Conservation (phyloP, 2,329 filamentous ascomycete genomes). For the Penicillium rolfsii region DNA sequence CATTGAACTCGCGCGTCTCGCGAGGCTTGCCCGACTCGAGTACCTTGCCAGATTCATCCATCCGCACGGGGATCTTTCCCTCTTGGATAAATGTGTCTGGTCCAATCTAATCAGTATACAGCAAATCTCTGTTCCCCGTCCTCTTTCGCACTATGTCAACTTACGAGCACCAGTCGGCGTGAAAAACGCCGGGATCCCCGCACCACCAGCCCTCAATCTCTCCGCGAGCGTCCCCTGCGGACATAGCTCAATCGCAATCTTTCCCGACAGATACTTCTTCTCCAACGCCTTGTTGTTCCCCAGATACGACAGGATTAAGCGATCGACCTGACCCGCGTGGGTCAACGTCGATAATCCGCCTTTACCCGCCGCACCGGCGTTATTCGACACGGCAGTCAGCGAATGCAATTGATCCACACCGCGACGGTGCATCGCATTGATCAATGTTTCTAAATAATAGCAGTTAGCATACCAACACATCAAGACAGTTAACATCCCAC, state of each 20-base stretch:
- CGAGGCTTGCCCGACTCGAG: conserved; percentile 67
- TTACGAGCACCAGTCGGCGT: conserved; percentile 72
- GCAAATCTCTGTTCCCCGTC: neutral
- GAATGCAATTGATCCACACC: conserved; percentile 59
- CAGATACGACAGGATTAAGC: conserved; percentile 74
- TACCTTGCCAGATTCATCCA: conserved; percentile 84
- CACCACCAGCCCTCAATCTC: conserved; percentile 70
- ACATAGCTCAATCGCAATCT: conserved; percentile 74
- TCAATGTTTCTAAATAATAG: conserved; percentile 64
- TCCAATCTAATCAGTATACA: neutral
- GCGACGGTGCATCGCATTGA: conserved; percentile 65
- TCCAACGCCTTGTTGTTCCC: conserved; percentile 78
- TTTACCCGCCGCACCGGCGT: conserved; percentile 70
- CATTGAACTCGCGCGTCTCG: conserved; percentile 73
- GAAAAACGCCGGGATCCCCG: conserved; percentile 79
- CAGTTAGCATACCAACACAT: conserved; percentile 5
- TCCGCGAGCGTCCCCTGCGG: conserved; percentile 63
- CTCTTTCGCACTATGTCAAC: conserved; percentile 29
- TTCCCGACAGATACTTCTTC: conserved; percentile 72
- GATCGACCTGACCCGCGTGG: conserved; percentile 69
- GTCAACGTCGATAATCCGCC: conserved; percentile 71
- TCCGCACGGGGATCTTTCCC: conserved; percentile 65
- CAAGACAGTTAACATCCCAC: neutral
- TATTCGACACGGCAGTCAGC: conserved; percentile 79
- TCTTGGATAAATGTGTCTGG: conserved; percentile 44